These are phyloP conservation scores for bread wheat (Triticum aestivum) DNA, from an alignment of 176 grass and related monocot species.

Conservation along the genomic window IWGSC_CS_RefSeq_v2.1 NC_057807.1:535009996-535010495, in stretches of 20 bases:
- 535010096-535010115: slow-evolving; percentile 81
- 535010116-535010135: slow-evolving; percentile 75
- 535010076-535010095: slow-evolving; percentile 64
- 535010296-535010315: slow-evolving; percentile 36
- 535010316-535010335: not conserved
- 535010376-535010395: not conserved
- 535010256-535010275: slow-evolving; percentile 73
- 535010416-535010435: slow-evolving; percentile 64
- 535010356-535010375: slow-evolving; percentile 10
- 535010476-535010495: slow-evolving; percentile 31
- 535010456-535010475: slow-evolving; percentile 39
- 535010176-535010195: slow-evolving; percentile 8
- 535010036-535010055: slow-evolving; percentile 75
- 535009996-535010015: slow-evolving; percentile 51
- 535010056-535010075: slow-evolving; percentile 61
- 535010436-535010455: slow-evolving; percentile 50
- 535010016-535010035: slow-evolving; percentile 53
- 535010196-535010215: not conserved
- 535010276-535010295: slow-evolving; percentile 83
- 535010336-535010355: not conserved
- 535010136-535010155: slow-evolving; percentile 88
- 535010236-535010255: slow-evolving; percentile 67
- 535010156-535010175: not conserved
- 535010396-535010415: slow-evolving; percentile 14
- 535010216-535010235: slow-evolving; percentile 22